Percentiles rank a stretch among this genome's conserved stretches.
phyloP scores from a whole-genome alignment of 208 protist genomes.

The Trypanosoma melophagium region DNA sequence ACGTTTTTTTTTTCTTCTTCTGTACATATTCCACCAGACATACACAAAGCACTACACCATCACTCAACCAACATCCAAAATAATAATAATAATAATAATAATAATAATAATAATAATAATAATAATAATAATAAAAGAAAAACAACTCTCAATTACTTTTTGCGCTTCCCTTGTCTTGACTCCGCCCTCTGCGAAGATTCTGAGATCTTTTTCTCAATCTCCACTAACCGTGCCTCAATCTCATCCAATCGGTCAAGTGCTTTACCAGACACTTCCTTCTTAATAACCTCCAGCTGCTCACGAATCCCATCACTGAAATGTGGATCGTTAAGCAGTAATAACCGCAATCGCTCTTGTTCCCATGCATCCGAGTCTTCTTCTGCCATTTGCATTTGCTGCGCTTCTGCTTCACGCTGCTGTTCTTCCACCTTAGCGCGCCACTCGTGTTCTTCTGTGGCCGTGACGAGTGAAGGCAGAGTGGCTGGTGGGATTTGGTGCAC shows the following conservation, averaged over 20 bases:
- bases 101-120: too few relatives aligned
- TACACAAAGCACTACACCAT: too few relatives aligned
- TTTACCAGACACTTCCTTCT: slow-evolving; percentile 52
- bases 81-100: too few relatives aligned
- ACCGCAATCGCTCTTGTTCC: slow-evolving; percentile 40
- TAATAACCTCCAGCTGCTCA: slow-evolving; percentile 81
- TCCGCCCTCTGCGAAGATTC: slow-evolving; percentile 26
- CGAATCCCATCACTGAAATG: slow-evolving; percentile 66
- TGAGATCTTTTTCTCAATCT: slow-evolving; percentile 75
- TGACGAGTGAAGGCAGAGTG: slow-evolving; percentile 53
- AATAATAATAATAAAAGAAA: slow-evolving; percentile 16
- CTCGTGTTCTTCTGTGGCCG: slow-evolving; percentile 49
- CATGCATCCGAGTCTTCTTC: slow-evolving; percentile 39
- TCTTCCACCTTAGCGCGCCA: slow-evolving; percentile 80
- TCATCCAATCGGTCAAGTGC: slow-evolving; percentile 59
- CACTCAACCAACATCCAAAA: too few relatives aligned
- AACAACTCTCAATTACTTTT: slow-evolving; percentile 43
- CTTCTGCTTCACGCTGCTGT: slow-evolving; percentile 50
- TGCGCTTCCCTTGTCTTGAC: slow-evolving; percentile 26
- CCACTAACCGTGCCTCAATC: slow-evolving; percentile 72
- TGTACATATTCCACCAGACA: too few relatives aligned
- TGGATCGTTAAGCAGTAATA: slow-evolving; percentile 50
- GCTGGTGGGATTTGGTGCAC: slow-evolving; percentile 53
- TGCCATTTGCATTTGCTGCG: slow-evolving; percentile 43
- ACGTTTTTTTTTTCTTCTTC: too few relatives aligned